Base-by-base conservation (phyloP, 257 asterid genomes). In the Solanum sitiens region DNA sequence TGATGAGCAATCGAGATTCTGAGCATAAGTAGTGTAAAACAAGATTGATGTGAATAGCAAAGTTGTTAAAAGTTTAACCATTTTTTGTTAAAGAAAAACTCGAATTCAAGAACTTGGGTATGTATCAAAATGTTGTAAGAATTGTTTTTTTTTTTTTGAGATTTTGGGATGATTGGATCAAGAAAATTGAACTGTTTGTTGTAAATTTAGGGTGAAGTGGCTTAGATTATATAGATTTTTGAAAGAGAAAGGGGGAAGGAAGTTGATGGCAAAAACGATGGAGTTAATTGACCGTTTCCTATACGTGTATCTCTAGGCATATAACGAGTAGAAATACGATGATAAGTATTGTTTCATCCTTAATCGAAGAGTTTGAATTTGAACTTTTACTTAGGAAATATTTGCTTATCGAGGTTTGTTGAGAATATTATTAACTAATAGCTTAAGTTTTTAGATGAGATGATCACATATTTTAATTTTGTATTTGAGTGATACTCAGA, bases 1-100 rank as follows among this genome's bases (percentile, higher is more conserved):
- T 32, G 61, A 4, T 1, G 91, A 10, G 85, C 98, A 94, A 20
- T 67, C 50, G 77, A 84, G 90, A 13, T 23, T 85, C 44, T 93
- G 93, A 14, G 89, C 92, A 1, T 63, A n/a, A 7, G 88, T 87
- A 39, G 91, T 11, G 4, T 71, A 73, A 35, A 89, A 15, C 32
- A 91, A 82, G n/a, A 92, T 20, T 27, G 37, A 80, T 2, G 89
- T 82, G 13, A 90, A 71, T 63, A 92, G 39, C 71, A 87, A 53
- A 74, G 65, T 50, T 47, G 47, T 88, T 45, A 83, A 25, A 5
- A 91, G 27, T 33, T 35, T 89, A 59, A 18, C 91, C 92, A 90
- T 93, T 33, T 12, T 12, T 89, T 53, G 23, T 50, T 23, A 21
- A 14, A 5, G 15, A 47, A 50, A 50, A 47, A 2, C 21, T 47